Evolutionary conservation across 441 rosid genomes (phyloP), one percentile per base, ranked within the genome.

Genomic region (Hypseocharis bilobata): DNA sequence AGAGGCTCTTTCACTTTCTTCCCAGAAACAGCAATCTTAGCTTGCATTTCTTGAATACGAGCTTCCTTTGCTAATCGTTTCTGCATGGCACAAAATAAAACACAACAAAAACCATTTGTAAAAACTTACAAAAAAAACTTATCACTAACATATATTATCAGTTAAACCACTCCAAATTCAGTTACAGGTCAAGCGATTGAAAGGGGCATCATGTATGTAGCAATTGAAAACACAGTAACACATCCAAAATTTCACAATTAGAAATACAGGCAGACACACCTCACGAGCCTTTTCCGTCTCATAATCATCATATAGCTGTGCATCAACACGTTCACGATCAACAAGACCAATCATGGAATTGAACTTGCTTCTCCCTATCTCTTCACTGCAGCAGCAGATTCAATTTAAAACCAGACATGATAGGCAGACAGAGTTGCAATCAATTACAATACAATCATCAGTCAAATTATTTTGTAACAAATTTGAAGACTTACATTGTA

Each of bases 301-400:
- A 51, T 73, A 91, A 80, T 93, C 97, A 81, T 86, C 97, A 65
- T 93, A 93, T 25, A 93, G 85, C 76, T 47, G 74, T 3, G 70
- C 89, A 68, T 93, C 99, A 68, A 93, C 83, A 68, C 99, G 95
- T 66, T 93, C 96, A 17, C 92, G 81, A 67, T 91, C 91, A 65
- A 83, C 80, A 66, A 91, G 96, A 70, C 97, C 97, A 73, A 93
- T 93, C 99, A 93, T 87, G 47, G 97, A 81, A 74, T 93, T 91
- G 66, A 88, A 91, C 85, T 88, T 87, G 68, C 84, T 81, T 78
- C 83, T 93, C 62, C 80, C 89, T 38, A 93, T 88, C 84, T 93
- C 99, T 72, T 93, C 96, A 54, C 99, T 93, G 72, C 66, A 83
- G 63, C 58, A 80, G 54, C 42, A 63, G 59, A 42, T 47, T 14